These are phyloP conservation scores for Spinacia oleracea DNA, from an alignment of 179 eudicot genomes.

Conservation along the genomic window DNA sequence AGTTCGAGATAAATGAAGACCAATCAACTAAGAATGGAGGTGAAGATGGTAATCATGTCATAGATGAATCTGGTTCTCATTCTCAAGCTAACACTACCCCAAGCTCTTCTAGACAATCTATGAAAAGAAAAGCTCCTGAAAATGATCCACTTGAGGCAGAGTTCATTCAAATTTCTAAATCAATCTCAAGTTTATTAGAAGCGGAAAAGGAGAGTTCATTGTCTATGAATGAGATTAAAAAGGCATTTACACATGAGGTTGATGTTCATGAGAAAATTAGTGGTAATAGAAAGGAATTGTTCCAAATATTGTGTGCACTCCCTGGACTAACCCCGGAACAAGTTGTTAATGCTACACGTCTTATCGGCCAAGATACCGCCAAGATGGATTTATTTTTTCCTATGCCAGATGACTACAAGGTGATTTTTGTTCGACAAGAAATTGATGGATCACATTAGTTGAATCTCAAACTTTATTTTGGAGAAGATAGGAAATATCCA, in stretches of 20 bases:
- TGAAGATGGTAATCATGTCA: neutral
- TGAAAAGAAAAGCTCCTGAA: neutral
- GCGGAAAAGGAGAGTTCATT: constrained; percentile 1
- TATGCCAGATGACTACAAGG: neutral
- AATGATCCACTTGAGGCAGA: neutral
- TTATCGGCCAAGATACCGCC: neutral
- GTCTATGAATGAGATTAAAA: neutral
- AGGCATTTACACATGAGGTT: constrained; percentile 6
- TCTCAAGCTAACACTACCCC: neutral
- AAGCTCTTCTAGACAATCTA: neutral
- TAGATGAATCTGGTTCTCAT: neutral
- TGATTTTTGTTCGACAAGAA: neutral
- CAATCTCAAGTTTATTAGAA: constrained; percentile 1
- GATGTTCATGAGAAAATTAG: constrained; percentile 10
- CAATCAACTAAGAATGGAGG: neutral
- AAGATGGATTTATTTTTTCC: neutral
- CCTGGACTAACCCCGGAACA: neutral
- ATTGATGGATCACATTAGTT: neutral
- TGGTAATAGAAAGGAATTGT: neutral
- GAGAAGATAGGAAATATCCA: too few species aligned
- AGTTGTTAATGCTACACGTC: neutral
- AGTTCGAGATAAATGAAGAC: neutral
- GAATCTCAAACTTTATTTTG: neutral
- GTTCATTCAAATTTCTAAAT: constrained; percentile 1
- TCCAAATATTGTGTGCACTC: neutral